Conservation (phyloP, 1,139 yeast species). For the Sugiyamaella japonica region DNA sequence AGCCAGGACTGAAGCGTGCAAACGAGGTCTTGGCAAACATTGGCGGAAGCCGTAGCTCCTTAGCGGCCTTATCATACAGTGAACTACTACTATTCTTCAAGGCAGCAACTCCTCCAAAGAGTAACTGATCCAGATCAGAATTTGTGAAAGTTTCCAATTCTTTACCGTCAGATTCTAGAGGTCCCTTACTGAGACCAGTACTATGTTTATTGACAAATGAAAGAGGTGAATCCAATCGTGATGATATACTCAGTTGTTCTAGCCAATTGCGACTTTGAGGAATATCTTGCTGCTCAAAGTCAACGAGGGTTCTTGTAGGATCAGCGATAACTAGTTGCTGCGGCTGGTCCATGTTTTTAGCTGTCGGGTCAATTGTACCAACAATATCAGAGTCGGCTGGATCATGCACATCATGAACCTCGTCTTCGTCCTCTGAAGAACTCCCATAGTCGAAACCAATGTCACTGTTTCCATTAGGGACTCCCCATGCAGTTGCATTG, state of each 20-base stretch:
- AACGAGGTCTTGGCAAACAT: slow-evolving; percentile 24
- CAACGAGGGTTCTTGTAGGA: neutral
- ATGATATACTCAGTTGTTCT: slow-evolving; percentile 23
- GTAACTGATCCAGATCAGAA: slow-evolving; percentile 49
- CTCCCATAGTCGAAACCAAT: neutral
- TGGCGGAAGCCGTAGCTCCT: slow-evolving; percentile 30
- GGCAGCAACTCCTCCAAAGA: slow-evolving; percentile 51
- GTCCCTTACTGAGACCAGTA: neutral
- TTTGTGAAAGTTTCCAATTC: slow-evolving; percentile 30
- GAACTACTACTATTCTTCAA: slow-evolving; percentile 27
- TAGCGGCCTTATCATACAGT: slow-evolving; percentile 30
- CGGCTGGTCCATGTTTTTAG: neutral
- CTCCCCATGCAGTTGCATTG: slow-evolving; percentile 16
- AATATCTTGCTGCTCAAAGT: neutral
- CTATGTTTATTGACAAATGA: slow-evolving; percentile 4
- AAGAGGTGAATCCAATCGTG: slow-evolving; percentile 25
- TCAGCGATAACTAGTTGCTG: neutral
- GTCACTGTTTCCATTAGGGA: slow-evolving; percentile 9
- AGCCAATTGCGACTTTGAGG: slow-evolving; percentile 23
- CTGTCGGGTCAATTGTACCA: neutral
- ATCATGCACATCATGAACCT: slow-evolving; percentile 5
- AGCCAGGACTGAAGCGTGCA: slow-evolving; percentile 27
- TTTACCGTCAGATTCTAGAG: neutral
- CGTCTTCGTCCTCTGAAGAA: neutral
- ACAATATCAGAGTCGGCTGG: neutral